Percentiles rank a stretch among this genome's conserved stretches.
phyloP scores from a whole-genome alignment of 2,329 filamentous ascomycete species.

The Penicillium paneum region DNA sequence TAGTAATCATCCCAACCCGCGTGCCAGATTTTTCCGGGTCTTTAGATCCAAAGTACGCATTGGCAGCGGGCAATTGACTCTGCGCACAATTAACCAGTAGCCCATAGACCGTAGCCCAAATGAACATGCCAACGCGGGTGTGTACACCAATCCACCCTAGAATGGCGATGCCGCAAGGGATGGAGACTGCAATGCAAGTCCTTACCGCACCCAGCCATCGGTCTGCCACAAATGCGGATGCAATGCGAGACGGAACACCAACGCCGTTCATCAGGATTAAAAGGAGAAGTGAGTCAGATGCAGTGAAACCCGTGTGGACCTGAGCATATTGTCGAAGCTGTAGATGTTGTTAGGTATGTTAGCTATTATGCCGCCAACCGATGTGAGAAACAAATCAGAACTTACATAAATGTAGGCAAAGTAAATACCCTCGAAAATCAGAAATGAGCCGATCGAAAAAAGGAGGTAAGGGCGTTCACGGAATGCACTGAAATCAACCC shows the following conservation, averaged over 20 bases:
- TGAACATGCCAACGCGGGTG: constrained; percentile 31
- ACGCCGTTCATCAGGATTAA: constrained; percentile 7
- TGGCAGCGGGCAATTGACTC: constrained; percentile 44
- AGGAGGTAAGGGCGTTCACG: constrained; percentile 22
- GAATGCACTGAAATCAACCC: constrained; percentile 54
- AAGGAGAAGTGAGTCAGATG: constrained; percentile 5
- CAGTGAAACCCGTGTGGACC: background rate
- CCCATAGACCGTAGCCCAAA: constrained; percentile 47
- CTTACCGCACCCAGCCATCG: constrained; percentile 8
- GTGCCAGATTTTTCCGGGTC: constrained; percentile 48
- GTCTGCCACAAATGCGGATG: constrained; percentile 6
- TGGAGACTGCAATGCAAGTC: constrained; percentile 9
- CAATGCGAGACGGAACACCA: constrained; percentile 6
- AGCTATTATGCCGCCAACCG: background rate
- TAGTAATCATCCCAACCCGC: constrained; percentile 50
- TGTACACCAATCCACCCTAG: constrained; percentile 9
- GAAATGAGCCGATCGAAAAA: constrained; percentile 7
- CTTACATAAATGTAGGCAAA: constrained; percentile 12
- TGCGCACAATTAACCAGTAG: constrained; percentile 46
- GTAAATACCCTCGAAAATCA: constrained; percentile 11
- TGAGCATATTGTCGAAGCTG: constrained; percentile 8
- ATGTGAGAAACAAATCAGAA: background rate
- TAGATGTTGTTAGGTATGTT: background rate
- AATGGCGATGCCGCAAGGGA: constrained; percentile 9
- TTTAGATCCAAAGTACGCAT: constrained; percentile 40